Evolutionary conservation across 169 alveolate species (phyloP), one percentile per base, ranked within the genome.

Genomic region (Neospora caninum): DNA sequence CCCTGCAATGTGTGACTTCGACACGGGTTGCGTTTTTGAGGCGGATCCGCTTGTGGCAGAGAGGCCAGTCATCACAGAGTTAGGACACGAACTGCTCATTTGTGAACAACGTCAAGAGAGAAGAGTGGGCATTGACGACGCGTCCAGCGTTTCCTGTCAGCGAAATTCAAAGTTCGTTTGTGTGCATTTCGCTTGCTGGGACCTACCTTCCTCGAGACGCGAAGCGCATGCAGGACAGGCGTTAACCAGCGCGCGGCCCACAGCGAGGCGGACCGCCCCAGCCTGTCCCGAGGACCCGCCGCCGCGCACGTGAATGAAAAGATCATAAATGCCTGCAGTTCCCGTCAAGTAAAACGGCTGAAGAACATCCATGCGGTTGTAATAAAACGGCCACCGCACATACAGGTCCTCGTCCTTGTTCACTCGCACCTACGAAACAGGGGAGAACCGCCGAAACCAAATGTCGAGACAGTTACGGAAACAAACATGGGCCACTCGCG

Each of bases 201-300:
- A 2, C 49, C 13, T 45, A 93, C 95, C 95, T 94, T 97, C 96
- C 93, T 96, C 92, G 36, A 97, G 94, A 27, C 54, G 94, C n/a
- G 88, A 93, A 91, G 94, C 88, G 42, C 97, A 91, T 49, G 94
- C 93, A 38, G 97, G 97, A 36, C 97, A 96, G 4, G 98, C 98
- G 34, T 93, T 95, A 38, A 97, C 97, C 36, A 97, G 96, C 31
- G 98, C 98, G 36, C 98, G 94, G 41, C 97, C 98, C 18, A 97
- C 92, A 38, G 98, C 98, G 43, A 97, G 93, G 69, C 98, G 86
- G 34, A 98, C 95, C 2, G 98, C 98, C 49, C 96, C 93, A 13
- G 98, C 96, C 92, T 97, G 98, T 7, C 98, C 98, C 42, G 98
- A 96, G 88, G 96, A 83, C 20, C 98, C 98, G 10, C 98, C 98